phyloP scores from a whole-genome alignment of 1,284 basidiomycete species.

The Microbotryum silenes-acaulis region DNA sequence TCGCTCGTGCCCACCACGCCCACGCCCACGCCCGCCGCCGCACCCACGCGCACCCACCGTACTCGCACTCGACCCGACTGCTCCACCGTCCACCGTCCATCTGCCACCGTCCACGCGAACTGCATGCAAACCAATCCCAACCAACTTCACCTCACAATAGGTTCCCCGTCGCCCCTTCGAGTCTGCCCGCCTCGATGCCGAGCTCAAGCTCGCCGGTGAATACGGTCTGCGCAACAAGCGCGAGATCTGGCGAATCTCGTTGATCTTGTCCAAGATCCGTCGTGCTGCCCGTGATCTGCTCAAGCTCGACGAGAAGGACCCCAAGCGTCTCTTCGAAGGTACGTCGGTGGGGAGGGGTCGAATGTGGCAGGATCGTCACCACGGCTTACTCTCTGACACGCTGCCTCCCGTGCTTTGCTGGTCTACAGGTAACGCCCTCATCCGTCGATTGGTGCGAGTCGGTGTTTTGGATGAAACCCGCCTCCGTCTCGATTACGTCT shows the following conservation, averaged over 20 bases:
- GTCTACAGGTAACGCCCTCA: slow-evolving; percentile 77
- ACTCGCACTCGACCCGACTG: too few species aligned
- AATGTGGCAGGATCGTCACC: too few species aligned
- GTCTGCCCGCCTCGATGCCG: slow-evolving; percentile 96
- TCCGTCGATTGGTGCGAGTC: slow-evolving; percentile 91
- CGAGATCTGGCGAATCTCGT: slow-evolving; percentile 99
- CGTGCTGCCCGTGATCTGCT: slow-evolving; percentile 99
- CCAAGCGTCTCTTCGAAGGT: slow-evolving; percentile 96
- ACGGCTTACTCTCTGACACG: background rate
- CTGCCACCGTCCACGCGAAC: too few species aligned
- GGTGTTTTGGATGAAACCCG: slow-evolving; percentile 98
- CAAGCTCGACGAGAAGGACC: slow-evolving; percentile 99
- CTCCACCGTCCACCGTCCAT: too few species aligned
- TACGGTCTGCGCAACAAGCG: slow-evolving; percentile 97
- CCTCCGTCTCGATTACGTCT: slow-evolving; percentile 99
- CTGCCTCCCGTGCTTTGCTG: background rate
- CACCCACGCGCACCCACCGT: too few species aligned
- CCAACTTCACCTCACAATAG: slow-evolving; percentile 65
- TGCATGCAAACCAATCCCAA: background rate
- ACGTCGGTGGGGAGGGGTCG: too few species aligned
- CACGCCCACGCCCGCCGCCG: too few species aligned
- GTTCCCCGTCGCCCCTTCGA: slow-evolving; percentile 97
- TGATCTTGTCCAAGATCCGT: slow-evolving; percentile 98
- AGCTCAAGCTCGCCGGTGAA: slow-evolving; percentile 99
- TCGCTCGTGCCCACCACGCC: too few species aligned